Base-by-base conservation (phyloP, 176 grass and related monocot species). In the Eremochloa ophiuroides region DNA sequence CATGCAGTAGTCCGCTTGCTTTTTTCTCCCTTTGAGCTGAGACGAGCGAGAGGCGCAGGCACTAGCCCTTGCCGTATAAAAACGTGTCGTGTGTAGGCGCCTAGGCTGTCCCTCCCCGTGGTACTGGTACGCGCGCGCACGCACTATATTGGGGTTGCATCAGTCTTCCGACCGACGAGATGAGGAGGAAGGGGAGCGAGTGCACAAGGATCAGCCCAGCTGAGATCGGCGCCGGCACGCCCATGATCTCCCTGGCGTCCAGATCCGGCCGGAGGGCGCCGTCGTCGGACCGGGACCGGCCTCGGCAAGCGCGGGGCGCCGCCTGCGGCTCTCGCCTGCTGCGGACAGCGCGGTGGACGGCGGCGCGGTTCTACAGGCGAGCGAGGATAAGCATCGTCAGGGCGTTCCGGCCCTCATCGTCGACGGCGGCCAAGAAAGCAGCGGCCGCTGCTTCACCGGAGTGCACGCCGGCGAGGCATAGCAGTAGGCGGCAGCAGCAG, bases 121-220 rank as follows among this genome's bases (percentile, higher is more conserved):
- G 1, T 5, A 2, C 34, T n/a, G n/a, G 56, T 74, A 80, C 81
- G 46, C 55, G n/a, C 75, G 15, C 30, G 26, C 61, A 80, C n/a
- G n/a, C 62, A 76, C 20, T 85, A 66, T 55, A 69, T 38, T 65
- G 56, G 72, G 71, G 28, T 22, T 25, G 28, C 46, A 34, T 22
- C 15, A 89, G 22, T 63, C 64, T 26, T 80, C 67, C 16, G 4
- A 71, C 55, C 3, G 15, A 75, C 46, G 77, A 40, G 73, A 87
- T 83, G 86, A 88, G 75, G 88, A 97, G 89, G 78, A 97, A 84
- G 40, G 66, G 80, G 5, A 89, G 75, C 38, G 84, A 81, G 31
- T 90, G 77, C 1, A 83, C 80, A 20, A 89, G 88, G 31, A 93
- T 91, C 47, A 91, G 81, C 86, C 86, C 90, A 23, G 42, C 62